Evolutionary conservation across 2,329 filamentous ascomycete species (phyloP), one percentile per base, ranked within the genome.

Genomic region (Phyllosticta citribraziliensis): DNA sequence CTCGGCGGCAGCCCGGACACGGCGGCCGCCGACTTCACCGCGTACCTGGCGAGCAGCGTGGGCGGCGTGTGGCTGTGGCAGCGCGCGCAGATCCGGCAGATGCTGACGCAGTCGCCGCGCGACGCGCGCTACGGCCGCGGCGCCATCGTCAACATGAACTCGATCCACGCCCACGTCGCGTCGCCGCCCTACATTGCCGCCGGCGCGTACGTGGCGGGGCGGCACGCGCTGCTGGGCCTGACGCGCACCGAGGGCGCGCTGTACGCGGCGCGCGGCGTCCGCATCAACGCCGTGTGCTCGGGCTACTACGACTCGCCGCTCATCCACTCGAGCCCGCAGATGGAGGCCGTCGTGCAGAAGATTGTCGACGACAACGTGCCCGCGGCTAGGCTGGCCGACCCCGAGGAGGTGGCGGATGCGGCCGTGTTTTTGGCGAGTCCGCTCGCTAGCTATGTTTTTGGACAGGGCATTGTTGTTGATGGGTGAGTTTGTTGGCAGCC

Each of bases 211-310:
- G 67, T 76, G 3, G 73, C 80, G 0, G 74, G 78, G 54, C 84
- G 84, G 69, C 81, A 83, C 67, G 81, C 77, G 65, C 76, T 82
- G 5, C 66, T 83, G 56, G 80, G 80, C 0, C 71, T 86, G 54
- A 83, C 80, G 9, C 79, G 75, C 66, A 77, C 76, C 2, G 82
- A 85, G 64, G 82, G 79, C 1, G 76, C 78, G 56, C 74, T 75
- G 0, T 85, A 84, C 70, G 79, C 78, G 0, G 66, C 73, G 3
- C 67, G 74, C 56, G 78, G 77, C 3, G 83, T 85, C 61, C 78
- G 82, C 56, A 81, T 86, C 69, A 86, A 86, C 66, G 82, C 81
- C 2, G 79, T 85, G n/a, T 84, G 83, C 60, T 83, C 82, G 0
- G 74, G 77, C 10, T 81, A 78, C 64, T 73, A 80, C 35, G 67